Conservation (phyloP, 2,329 filamentous ascomycete species). For the Claviceps humidiphila region DNA sequence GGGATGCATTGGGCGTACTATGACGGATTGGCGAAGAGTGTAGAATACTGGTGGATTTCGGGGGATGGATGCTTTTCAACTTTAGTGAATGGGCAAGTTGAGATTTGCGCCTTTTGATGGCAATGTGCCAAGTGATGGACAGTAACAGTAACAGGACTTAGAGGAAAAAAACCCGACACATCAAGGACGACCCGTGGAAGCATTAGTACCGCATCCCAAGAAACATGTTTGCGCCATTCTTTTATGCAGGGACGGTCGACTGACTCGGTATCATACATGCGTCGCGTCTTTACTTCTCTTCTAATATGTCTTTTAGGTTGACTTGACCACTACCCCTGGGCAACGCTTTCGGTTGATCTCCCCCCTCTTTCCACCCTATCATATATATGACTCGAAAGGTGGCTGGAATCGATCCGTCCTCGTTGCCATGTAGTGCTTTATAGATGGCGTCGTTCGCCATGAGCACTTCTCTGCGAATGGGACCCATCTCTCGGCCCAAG, state of each 20-base stretch:
- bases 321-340: slow-evolving; percentile 73
- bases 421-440: slow-evolving; percentile 70
- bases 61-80: neutral
- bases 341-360: slow-evolving; percentile 66
- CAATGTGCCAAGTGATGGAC: neutral
- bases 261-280: neutral
- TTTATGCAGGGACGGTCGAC: neutral
- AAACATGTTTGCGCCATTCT: neutral
- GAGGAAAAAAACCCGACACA: too few species aligned
- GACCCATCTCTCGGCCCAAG: slow-evolving; percentile 66
- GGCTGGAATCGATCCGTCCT: slow-evolving; percentile 64
- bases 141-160: too few species aligned
- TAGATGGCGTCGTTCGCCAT: slow-evolving; percentile 85
- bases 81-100: neutral
- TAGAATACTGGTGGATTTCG: slow-evolving; percentile 8
- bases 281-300: slow-evolving; percentile 25
- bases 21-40: slow-evolving; percentile 87
- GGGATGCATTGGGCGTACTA: slow-evolving; percentile 82
- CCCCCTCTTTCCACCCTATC: slow-evolving; percentile 93
- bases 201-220: neutral
- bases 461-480: slow-evolving; percentile 69
- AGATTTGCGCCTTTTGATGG: neutral
- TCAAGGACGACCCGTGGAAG: too few species aligned
- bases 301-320: slow-evolving; percentile 71
- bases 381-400: slow-evolving; percentile 95